phyloP scores from a whole-genome alignment of 768 basidiomycete genomes.

The Suillus brevipes region DNA sequence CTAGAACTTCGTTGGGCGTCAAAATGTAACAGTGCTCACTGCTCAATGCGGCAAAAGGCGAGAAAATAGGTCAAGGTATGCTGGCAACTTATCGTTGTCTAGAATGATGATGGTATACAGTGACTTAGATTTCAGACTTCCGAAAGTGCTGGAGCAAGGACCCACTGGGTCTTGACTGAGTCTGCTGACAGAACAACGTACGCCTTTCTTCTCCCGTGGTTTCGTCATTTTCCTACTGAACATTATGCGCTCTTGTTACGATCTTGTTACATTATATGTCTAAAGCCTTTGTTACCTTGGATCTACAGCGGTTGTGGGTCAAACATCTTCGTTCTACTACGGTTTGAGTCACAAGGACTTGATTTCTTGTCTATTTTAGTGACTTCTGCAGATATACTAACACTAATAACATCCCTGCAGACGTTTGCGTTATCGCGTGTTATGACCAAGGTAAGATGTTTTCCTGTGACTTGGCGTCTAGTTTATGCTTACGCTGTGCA shows the following conservation, averaged over 20 bases:
- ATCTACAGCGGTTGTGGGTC: neutral
- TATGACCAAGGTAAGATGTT: neutral
- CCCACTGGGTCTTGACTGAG: neutral
- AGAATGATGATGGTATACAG: neutral
- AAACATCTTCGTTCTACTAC: neutral
- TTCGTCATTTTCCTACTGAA: neutral
- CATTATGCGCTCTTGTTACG: neutral
- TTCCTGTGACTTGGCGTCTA: too few relatives aligned
- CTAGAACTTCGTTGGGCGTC: neutral
- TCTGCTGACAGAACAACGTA: neutral
- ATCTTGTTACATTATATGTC: too few relatives aligned
- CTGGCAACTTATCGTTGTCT: neutral
- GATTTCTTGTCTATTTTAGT: neutral
- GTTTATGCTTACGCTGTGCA: too few relatives aligned
- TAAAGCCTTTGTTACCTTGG: neutral
- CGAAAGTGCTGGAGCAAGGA: too few relatives aligned
- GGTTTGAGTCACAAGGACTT: neutral
- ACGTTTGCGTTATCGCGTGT: neutral
- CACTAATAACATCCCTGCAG: neutral
- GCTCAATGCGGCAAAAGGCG: too few relatives aligned
- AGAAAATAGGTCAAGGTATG: neutral
- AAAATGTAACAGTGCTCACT: neutral
- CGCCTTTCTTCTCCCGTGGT: neutral
- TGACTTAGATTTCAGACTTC: neutral
- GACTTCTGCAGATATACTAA: neutral